Evolutionary conservation across 1,284 basidiomycete species (phyloP), one percentile per base, ranked within the genome.

Genomic region (Apiotrichum sp.): DNA sequence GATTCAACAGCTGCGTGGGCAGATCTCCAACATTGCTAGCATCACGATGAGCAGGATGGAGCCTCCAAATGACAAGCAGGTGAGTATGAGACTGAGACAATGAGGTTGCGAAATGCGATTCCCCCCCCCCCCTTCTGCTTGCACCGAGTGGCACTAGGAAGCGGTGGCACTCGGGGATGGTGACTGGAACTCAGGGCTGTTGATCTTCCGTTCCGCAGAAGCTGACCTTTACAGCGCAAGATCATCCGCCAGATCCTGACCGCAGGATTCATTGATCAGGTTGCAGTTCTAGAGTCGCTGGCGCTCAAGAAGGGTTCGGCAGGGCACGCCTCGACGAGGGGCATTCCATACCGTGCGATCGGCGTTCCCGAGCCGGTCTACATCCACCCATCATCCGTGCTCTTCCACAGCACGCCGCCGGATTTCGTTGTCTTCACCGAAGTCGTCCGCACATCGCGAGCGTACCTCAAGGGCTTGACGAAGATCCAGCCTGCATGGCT

Each of bases 1-100:
- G 78, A 96, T 98, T 43, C 93, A 95, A 75, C 98, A 98, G 74
- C 81, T 99, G n/a, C 85, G 93, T 41, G 81, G 84, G 0, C 96
- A 97, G 69, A 87, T 97, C 57, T 89, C 83, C 65, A 84, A 80
- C 63, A 93, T 96, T 52, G 87, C 93, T 1, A 80, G 82, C 54
- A 48, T 61, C 77, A 81, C 31, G 84, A 86, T 66, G 89, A 88
- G 64, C 81, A 85, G 41, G 9, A 51, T 60, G 38, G 47, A 50
- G 16, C 61, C 61, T 4, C 61, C 61, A 0, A 81, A 80, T 5
- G 74, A 81, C 6, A 80, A 85, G 81, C 49, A 50, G 46, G 50
- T 52, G 35, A 52, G 50, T 42, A 14, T 22, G 22, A 22, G 22
- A 22, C 22, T 22, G 22, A 22, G 22, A 22, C 22, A 22, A 22